Percentiles rank a stretch among this genome's conserved stretches.
phyloP scores from a whole-genome alignment of 192 early-diverging fungal species.

The Gryganskiella cystojenkinii region DNA sequence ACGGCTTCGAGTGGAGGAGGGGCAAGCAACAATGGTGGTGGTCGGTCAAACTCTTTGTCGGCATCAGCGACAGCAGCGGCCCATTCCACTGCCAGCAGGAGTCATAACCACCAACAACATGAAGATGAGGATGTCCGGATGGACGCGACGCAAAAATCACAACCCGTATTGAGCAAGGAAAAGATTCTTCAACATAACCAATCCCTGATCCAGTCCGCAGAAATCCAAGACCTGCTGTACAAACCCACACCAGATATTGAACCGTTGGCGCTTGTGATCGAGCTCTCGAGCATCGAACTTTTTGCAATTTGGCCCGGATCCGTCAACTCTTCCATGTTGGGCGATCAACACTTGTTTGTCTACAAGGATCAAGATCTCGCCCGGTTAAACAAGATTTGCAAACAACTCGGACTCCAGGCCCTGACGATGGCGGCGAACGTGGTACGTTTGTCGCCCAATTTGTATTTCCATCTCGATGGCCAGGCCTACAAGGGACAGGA shows the following conservation, averaged over 20 bases:
- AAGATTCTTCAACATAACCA: slow-evolving; percentile 34
- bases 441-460: slow-evolving; percentile 31
- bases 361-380: slow-evolving; percentile 36
- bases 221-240: slow-evolving; percentile 41
- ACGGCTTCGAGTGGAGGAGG: background rate
- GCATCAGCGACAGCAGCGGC: background rate
- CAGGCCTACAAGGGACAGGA: slow-evolving; percentile 48
- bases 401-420: slow-evolving; percentile 23
- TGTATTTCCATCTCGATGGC: slow-evolving; percentile 42
- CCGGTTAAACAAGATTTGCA: slow-evolving; percentile 44
- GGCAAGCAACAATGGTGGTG: background rate
- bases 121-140: background rate
- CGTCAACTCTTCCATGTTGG: slow-evolving; percentile 47
- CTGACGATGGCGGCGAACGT: slow-evolving; percentile 44
- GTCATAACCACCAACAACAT: background rate
- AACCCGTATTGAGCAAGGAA: slow-evolving; percentile 13
- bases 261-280: slow-evolving; percentile 26
- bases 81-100: background rate
- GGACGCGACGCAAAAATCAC: background rate
- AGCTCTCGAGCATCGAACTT: slow-evolving; percentile 36
- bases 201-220: slow-evolving; percentile 6
- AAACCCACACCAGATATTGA: slow-evolving; percentile 37
- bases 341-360: slow-evolving; percentile 47
- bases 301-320: slow-evolving; percentile 48
- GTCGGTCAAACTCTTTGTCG: no score